phyloP scores from a whole-genome alignment of 139 green algal species.

The Tetraselmis chui region DNA sequence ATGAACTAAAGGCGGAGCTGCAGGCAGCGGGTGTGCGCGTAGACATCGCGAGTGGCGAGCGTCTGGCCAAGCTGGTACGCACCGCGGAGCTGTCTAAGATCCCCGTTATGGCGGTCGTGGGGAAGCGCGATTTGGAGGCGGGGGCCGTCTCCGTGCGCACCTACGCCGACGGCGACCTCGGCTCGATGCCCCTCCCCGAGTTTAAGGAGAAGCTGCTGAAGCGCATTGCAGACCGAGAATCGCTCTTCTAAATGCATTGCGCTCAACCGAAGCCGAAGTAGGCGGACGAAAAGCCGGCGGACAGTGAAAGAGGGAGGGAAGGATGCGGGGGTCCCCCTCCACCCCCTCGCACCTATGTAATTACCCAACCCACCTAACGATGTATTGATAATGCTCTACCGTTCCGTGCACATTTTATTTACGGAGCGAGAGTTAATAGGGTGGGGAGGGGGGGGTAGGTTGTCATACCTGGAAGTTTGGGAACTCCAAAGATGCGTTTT shows the following conservation, averaged over 20 bases:
- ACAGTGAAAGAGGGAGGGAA: too few species aligned
- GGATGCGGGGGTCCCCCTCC: too few species aligned
- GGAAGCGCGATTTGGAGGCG: constrained; percentile 57
- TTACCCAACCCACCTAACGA: too few species aligned
- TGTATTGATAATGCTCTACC: too few species aligned
- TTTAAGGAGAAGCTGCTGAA: not conserved
- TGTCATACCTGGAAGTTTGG: not conserved
- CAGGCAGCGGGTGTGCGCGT: constrained; percentile 45
- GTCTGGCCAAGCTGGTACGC: constrained; percentile 47
- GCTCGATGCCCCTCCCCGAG: constrained; percentile 26
- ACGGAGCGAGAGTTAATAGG: too few species aligned
- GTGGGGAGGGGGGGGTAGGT: not conserved
- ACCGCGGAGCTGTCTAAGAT: constrained; percentile 77
- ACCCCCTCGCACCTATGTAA: too few species aligned
- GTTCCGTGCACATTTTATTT: too few species aligned
- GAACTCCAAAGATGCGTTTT: not conserved
- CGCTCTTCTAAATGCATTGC: not conserved
- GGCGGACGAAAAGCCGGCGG: too few species aligned
- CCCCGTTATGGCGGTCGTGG: constrained; percentile 78
- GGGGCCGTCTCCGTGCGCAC: constrained; percentile 57
- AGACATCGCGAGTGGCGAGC: constrained; percentile 44
- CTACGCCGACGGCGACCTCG: constrained; percentile 56
- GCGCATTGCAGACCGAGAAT: not conserved
- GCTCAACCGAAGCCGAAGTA: too few species aligned
- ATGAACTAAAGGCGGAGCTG: constrained; percentile 44